phyloP scores from a whole-genome alignment of 352 stramenopile species.

The Globisporangium radiosum region DNA sequence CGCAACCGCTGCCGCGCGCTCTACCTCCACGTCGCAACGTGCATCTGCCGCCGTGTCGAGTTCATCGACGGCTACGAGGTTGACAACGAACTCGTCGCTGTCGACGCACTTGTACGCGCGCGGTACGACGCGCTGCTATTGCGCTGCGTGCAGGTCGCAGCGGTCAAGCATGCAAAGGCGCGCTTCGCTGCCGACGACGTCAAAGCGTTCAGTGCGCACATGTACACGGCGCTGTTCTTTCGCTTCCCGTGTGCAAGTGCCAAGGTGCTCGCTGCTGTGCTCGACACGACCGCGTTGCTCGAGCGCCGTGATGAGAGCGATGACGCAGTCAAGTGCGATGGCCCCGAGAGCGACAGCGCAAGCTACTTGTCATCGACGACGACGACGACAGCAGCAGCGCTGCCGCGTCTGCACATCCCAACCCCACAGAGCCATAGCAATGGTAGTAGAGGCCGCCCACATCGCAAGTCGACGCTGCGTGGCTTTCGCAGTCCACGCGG shows the following conservation, averaged over 20 bases:
- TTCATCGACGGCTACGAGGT: conserved; percentile 66
- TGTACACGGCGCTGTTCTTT: conserved; percentile 63
- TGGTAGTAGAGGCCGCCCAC: background rate
- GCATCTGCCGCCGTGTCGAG: conserved; percentile 71
- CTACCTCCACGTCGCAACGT: conserved; percentile 63
- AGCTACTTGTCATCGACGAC: background rate
- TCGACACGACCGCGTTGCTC: conserved; percentile 50
- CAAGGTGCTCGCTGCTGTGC: conserved; percentile 42
- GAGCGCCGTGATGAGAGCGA: conserved; percentile 15
- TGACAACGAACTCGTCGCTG: conserved; percentile 39
- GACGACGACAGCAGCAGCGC: conserved; percentile 5
- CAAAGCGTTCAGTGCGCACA: conserved; percentile 62
- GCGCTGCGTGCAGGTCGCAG: conserved; percentile 52
- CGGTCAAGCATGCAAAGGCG: conserved; percentile 54
- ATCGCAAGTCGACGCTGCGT: conserved; percentile 13
- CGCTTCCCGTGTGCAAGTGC: conserved; percentile 47
- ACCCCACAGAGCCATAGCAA: background rate
- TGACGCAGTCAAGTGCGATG: background rate
- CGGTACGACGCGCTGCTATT: conserved; percentile 57
- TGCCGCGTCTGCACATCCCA: background rate
- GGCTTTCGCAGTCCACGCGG: conserved; percentile 45
- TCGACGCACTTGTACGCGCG: conserved; percentile 43
- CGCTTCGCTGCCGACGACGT: conserved; percentile 68
- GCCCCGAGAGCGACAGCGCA: background rate
- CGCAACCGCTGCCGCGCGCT: conserved; percentile 64